Percentiles rank a stretch among this genome's conserved stretches.
phyloP scores from a whole-genome alignment of 176 grass and related monocot genomes.

The Cocos nucifera region DNA sequence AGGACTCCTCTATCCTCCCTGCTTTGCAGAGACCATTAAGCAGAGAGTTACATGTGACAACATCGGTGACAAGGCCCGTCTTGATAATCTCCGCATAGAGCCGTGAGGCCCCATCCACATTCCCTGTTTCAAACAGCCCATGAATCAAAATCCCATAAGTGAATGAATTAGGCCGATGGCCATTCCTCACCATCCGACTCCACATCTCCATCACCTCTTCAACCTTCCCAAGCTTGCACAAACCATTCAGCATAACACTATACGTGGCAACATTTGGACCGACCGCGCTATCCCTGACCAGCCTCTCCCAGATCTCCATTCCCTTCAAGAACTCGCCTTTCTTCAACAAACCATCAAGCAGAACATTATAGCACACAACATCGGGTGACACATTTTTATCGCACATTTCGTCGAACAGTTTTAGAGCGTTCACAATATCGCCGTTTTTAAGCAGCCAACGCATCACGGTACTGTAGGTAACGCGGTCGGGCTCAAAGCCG shows the following conservation, averaged over 20 bases:
- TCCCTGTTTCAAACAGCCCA: constrained; percentile 51
- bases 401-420: constrained; percentile 88
- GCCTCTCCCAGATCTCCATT: constrained; percentile 64
- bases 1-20: constrained; percentile 32
- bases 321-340: constrained; percentile 36
- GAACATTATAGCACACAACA: constrained; percentile 61
- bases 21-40: constrained; percentile 59
- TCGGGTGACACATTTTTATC: constrained; percentile 42
- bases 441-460: constrained; percentile 36
- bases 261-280: constrained; percentile 58
- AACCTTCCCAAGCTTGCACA: constrained; percentile 65
- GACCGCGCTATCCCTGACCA: constrained; percentile 37
- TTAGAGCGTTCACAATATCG: constrained; percentile 26
- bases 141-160: constrained; percentile 73
- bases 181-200: constrained; percentile 70
- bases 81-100: constrained; percentile 73
- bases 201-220: constrained; percentile 55
- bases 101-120: constrained; percentile 46
- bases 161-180: constrained; percentile 41
- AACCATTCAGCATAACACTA: constrained; percentile 76
- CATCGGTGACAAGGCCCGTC: constrained; percentile 56
- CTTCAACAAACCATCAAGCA: constrained; percentile 59
- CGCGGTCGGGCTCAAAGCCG: constrained; percentile 44
- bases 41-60: constrained; percentile 51
- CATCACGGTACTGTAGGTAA: constrained; percentile 81